Evolutionary conservation across 805 yeast genomes (phyloP).

Genomic region (Suhomyces canberraensis): DNA sequence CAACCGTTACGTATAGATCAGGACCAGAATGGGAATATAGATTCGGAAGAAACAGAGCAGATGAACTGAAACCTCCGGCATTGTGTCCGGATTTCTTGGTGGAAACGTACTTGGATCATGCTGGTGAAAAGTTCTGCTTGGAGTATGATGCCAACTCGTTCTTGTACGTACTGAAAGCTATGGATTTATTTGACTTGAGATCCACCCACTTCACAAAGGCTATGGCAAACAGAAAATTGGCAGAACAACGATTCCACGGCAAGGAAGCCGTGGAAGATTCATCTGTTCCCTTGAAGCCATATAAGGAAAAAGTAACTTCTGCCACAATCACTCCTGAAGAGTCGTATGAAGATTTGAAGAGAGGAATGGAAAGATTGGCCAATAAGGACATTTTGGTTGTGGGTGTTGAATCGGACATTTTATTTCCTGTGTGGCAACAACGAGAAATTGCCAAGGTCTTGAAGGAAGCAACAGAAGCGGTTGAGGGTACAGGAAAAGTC

Average conservation of each 20-base stretch:
- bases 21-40: conserved; percentile 97
- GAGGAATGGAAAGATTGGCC: conserved; percentile 63
- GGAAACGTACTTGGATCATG: conserved; percentile 91
- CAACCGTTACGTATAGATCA: conserved; percentile 89
- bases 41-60: conserved; percentile 84
- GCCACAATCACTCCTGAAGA: conserved; percentile 52
- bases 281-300: conserved; percentile 50
- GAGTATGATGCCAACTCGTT: conserved; percentile 91
- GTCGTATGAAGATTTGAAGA: conserved; percentile 54
- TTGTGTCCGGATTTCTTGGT: conserved; percentile 90
- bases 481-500: conserved; percentile 14
- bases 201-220: conserved; percentile 44
- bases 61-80: conserved; percentile 76
- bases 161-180: conserved; percentile 84
- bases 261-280: conserved; percentile 6
- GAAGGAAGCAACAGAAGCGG: conserved; percentile 30
- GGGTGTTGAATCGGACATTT: conserved; percentile 90
- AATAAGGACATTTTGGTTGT: conserved; percentile 69
- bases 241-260: conserved; percentile 19
- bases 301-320: conserved; percentile 48
- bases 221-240: conserved; percentile 32
- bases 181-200: conserved; percentile 90
- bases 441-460: conserved; percentile 69
- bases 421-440: conserved; percentile 96
- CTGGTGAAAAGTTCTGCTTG: conserved; percentile 88